Evolutionary conservation across 805 yeast species (phyloP).

Genomic region (Barnettozyma sucrosica): DNA sequence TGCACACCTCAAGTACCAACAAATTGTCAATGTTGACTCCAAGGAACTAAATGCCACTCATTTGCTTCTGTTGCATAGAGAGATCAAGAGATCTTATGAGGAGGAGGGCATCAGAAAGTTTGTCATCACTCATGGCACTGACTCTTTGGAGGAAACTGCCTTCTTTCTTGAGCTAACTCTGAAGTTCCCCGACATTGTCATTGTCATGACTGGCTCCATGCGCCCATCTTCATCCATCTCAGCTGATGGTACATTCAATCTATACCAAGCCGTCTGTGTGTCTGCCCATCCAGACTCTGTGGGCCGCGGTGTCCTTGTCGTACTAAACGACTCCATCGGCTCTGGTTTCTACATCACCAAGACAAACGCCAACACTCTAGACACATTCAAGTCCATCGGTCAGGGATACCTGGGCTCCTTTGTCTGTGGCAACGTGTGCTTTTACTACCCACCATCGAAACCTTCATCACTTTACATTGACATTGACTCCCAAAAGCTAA

Average conservation of each 20-base stretch:
- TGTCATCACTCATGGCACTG: constrained; percentile 69
- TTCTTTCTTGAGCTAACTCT: constrained; percentile 51
- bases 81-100: constrained; percentile 40
- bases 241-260: constrained; percentile 69
- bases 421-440: constrained; percentile 59
- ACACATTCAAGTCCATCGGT: constrained; percentile 61
- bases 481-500: constrained; percentile 26
- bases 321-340: constrained; percentile 62
- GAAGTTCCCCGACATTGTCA: constrained; percentile 44
- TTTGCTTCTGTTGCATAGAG: constrained; percentile 40
- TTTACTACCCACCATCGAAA: constrained; percentile 55
- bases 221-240: constrained; percentile 66
- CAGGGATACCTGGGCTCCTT: constrained; percentile 69
- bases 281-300: constrained; percentile 47
- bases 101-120: constrained; percentile 46
- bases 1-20: constrained; percentile 57
- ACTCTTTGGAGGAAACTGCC: constrained; percentile 63
- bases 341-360: constrained; percentile 68
- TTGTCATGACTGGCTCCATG: constrained; percentile 70
- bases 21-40: constrained; percentile 57
- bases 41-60: constrained; percentile 49
- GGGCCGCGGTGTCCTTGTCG: constrained; percentile 57
- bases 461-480: constrained; percentile 41
- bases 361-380: constrained; percentile 63
- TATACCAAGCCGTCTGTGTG: constrained; percentile 62